Evolutionary conservation across 139 green algal genomes (phyloP), one percentile per base, ranked within the genome.

Genomic region (Nannochloris sp.): DNA sequence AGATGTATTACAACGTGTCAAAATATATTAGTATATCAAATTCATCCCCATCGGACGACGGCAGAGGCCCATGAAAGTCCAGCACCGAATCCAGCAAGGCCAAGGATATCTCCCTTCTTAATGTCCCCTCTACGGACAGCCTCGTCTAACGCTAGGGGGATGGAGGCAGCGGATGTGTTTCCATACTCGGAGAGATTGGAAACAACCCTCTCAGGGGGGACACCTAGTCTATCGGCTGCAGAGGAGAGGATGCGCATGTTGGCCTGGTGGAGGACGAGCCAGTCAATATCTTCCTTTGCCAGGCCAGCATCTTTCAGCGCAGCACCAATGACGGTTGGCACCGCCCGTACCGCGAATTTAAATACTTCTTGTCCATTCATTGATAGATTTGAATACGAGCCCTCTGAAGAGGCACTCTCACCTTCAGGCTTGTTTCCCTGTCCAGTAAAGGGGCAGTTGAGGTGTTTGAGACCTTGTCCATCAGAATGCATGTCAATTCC

Each of bases 351-450:
- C 0, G 93, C 93, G 84, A 97, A 99, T 80, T 93, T 93, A 83
- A 97, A 99, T 25, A 99, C 93, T 36, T 99, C 93, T 68, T 89
- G 79, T 1, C 92, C 91, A n/a, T 88, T 91, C 92, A 98, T 98
- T 29, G 65, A 6, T 14, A 97, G 71, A 74, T 97, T 95, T 59
- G 46, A 31, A 63, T 82, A 97, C 2, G 67, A 33, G 3, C 77
- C 85, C 51, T 31, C 16, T 12, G 12, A 25, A 28, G 40, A 31
- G 6, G 63, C 49, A 9, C 44, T 60, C 5, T 70, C 59, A 31
- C 30, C 53, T 30, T 68, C 36, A 9, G 49, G 44, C 53, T 74
- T 69, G n/a, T 62, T 45, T 9, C 56, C 60, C 59, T 40, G 28
- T 6, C 65, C 56, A 12, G 23, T 10, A 76, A 77, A 86, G 8